phyloP scores from a whole-genome alignment of 2,329 filamentous ascomycete species.

The Colletotrichum echinochloae region DNA sequence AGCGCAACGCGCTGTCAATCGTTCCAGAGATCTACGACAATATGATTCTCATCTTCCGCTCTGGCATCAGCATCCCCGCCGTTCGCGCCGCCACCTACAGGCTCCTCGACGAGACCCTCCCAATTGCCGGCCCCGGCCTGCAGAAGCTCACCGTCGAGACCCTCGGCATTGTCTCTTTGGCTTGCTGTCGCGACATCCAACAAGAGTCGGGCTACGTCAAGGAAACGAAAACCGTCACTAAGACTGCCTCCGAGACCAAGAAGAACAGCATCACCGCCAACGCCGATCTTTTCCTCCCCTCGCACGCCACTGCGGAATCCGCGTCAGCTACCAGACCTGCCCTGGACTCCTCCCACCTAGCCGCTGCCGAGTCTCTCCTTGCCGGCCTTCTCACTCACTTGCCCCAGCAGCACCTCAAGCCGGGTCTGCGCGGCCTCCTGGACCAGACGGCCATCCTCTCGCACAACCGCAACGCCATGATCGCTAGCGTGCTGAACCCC shows the following conservation, averaged over 20 bases:
- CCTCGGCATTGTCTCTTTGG: slow-evolving; percentile 70
- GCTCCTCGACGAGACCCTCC: slow-evolving; percentile 68
- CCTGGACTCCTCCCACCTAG: slow-evolving; percentile 60
- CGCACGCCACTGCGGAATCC: slow-evolving; percentile 51
- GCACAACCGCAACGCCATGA: slow-evolving; percentile 76
- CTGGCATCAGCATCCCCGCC: slow-evolving; percentile 61
- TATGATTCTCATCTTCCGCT: slow-evolving; percentile 76
- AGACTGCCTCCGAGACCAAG: slow-evolving; percentile 47
- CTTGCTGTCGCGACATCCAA: slow-evolving; percentile 81
- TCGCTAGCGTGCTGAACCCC: slow-evolving; percentile 86
- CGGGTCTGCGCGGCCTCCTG: slow-evolving; percentile 77
- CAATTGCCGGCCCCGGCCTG: slow-evolving; percentile 73
- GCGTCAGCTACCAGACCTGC: slow-evolving; percentile 51
- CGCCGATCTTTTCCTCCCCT: slow-evolving; percentile 77
- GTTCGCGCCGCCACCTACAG: slow-evolving; percentile 73
- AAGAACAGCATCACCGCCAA: slow-evolving; percentile 66
- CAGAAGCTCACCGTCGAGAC: slow-evolving; percentile 74
- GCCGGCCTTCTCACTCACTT: slow-evolving; percentile 71
- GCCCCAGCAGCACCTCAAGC: slow-evolving; percentile 75
- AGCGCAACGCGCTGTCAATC: slow-evolving; percentile 67
- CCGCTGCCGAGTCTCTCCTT: slow-evolving; percentile 72
- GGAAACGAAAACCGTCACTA: slow-evolving; percentile 49
- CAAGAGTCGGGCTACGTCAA: slow-evolving; percentile 63
- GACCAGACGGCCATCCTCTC: slow-evolving; percentile 85
- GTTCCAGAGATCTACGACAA: slow-evolving; percentile 77